Evolutionary conservation across 345 rosid species (phyloP).

Genomic region (Lumnitzera littorea): DNA sequence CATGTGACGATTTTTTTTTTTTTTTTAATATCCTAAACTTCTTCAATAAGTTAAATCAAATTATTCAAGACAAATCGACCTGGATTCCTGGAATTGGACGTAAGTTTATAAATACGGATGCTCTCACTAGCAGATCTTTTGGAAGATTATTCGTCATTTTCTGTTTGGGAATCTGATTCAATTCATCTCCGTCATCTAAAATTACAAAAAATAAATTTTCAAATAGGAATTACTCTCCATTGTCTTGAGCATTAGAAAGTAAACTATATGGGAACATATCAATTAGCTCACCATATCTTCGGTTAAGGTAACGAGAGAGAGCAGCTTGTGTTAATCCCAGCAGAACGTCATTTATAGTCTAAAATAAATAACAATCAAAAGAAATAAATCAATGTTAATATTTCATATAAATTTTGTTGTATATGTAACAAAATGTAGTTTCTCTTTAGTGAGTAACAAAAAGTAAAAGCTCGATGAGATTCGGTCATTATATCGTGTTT

Average conservation of each 20-base stretch:
- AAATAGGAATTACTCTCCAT: too few relatives aligned
- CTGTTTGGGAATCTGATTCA: slow-evolving; percentile 4
- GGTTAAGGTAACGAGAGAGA: slow-evolving; percentile 41
- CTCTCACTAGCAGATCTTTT: slow-evolving; percentile 27
- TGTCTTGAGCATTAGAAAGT: too few relatives aligned
- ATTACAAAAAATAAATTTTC: too few relatives aligned
- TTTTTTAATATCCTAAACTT: background rate
- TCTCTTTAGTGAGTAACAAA: too few relatives aligned
- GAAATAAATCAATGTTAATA: background rate
- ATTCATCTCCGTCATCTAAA: slow-evolving; percentile 5
- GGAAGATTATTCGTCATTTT: slow-evolving; percentile 9
- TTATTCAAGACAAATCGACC: slow-evolving; percentile 12
- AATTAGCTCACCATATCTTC: slow-evolving; percentile 34
- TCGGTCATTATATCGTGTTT: too few relatives aligned
- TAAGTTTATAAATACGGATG: slow-evolving; percentile 36
- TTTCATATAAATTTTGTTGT: too few relatives aligned
- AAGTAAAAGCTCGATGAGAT: too few relatives aligned
- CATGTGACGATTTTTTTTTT: too few relatives aligned
- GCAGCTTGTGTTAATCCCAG: slow-evolving; percentile 55
- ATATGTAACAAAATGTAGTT: too few relatives aligned
- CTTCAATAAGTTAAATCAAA: background rate
- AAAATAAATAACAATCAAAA: background rate
- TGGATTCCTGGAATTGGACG: slow-evolving; percentile 45
- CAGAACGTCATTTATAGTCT: slow-evolving; percentile 62
- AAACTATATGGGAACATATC: too few relatives aligned